phyloP scores from a whole-genome alignment of 2,329 filamentous ascomycete species.

The Colletotrichum chrysophilum region DNA sequence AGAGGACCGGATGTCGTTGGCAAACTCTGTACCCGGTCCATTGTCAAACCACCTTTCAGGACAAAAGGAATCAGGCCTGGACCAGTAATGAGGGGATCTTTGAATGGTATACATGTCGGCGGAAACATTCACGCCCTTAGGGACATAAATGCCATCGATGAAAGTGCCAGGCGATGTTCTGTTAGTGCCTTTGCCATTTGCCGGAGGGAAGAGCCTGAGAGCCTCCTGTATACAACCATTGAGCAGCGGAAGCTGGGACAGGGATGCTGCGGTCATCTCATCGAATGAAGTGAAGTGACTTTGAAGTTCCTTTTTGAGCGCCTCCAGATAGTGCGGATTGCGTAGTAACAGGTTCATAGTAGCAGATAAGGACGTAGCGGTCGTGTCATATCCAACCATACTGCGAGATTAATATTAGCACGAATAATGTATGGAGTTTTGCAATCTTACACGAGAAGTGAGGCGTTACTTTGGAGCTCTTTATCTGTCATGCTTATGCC shows the following conservation, averaged over 20 bases:
- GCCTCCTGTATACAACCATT: conserved; percentile 45
- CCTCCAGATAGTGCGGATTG: conserved; percentile 20
- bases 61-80: conserved; percentile 34
- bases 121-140: conserved; percentile 43
- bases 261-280: conserved; percentile 26
- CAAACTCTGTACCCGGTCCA: conserved; percentile 12
- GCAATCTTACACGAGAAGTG: not conserved
- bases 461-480: not conserved
- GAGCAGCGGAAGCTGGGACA: conserved; percentile 33
- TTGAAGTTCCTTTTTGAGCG: conserved; percentile 43
- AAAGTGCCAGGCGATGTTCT: conserved; percentile 17
- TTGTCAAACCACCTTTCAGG: conserved; percentile 36
- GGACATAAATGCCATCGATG: conserved; percentile 34
- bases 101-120: conserved; percentile 36
- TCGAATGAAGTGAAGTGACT: conserved; percentile 27
- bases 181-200: conserved; percentile 7
- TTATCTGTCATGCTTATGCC: not conserved
- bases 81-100: conserved; percentile 34
- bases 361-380: conserved; percentile 15
- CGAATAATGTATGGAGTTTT: not conserved
- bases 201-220: conserved; percentile 43
- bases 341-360: conserved; percentile 14
- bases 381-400: conserved; percentile 28
- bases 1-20: conserved; percentile 24
- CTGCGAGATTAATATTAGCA: not conserved